Percentiles rank a stretch among this genome's conserved stretches.
Conservation (phyloP, 495 filamentous ascomycete species). For the Gamarada debralockiae region DNA sequence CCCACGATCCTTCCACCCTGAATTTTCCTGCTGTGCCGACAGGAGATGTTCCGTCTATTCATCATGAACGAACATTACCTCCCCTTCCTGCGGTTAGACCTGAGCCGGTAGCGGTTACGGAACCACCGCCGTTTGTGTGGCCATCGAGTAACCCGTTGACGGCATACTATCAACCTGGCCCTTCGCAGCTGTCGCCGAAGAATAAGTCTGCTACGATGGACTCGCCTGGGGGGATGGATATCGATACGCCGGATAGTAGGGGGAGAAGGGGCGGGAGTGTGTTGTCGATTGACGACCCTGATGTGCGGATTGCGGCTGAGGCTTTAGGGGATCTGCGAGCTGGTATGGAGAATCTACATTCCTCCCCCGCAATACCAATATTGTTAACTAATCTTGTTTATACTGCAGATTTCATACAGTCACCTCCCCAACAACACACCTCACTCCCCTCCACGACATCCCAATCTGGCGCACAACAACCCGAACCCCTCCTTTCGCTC, state of each 20-base stretch:
- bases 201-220: slow-evolving; percentile 2
- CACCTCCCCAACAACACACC: slow-evolving; percentile 43
- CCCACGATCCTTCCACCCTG: slow-evolving; percentile 34
- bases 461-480: slow-evolving; percentile 23
- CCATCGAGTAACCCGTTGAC: slow-evolving; percentile 51
- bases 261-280: slow-evolving; percentile 43
- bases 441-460: slow-evolving; percentile 29
- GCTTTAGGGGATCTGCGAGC: slow-evolving; percentile 79
- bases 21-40: slow-evolving; percentile 22
- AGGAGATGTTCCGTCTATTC: slow-evolving; percentile 16
- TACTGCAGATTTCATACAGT: slow-evolving; percentile 49
- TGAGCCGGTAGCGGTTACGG: slow-evolving; percentile 7
- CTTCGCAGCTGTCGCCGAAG: slow-evolving; percentile 24
- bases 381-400: neutral
- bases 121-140: slow-evolving; percentile 34
- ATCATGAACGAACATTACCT: slow-evolving; percentile 25
- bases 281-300: slow-evolving; percentile 71
- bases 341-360: slow-evolving; percentile 45
- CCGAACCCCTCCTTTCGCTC: slow-evolving; percentile 75
- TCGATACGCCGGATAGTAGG: slow-evolving; percentile 27
- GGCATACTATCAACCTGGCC: slow-evolving; percentile 39
- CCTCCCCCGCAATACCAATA: neutral
- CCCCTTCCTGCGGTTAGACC: slow-evolving; percentile 15
- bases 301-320: slow-evolving; percentile 77
- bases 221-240: slow-evolving; percentile 25